A percentile compares a stretch with the other conserved stretches of the same genome.
Evolutionary conservation across 2,329 filamentous ascomycete genomes (phyloP).

Genomic region (Trichoderma sp.): DNA sequence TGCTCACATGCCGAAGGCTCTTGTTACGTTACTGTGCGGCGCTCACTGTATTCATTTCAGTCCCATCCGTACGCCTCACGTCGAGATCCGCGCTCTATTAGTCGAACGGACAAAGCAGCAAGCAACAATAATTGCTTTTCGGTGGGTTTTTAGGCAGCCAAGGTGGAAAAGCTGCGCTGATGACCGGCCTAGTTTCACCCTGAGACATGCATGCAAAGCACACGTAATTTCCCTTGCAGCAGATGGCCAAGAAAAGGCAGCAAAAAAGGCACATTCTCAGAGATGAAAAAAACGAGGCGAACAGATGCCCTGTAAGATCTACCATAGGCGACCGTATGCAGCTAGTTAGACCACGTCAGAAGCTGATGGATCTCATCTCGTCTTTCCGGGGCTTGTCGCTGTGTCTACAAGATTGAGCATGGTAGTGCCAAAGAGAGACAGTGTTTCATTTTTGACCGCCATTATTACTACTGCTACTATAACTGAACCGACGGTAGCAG

Average conservation of each 20-base stretch:
- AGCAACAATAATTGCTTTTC: background rate
- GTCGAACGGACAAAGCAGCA: background rate
- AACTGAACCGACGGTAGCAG: background rate
- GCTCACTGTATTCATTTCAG: background rate
- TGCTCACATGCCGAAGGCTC: background rate
- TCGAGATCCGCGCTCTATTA: background rate
- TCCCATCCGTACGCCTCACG: background rate
- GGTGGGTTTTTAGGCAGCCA: too few relatives aligned
- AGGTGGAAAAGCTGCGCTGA: background rate
- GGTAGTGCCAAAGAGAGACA: background rate
- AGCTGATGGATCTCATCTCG: background rate
- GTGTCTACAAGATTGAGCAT: background rate
- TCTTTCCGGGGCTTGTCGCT: background rate
- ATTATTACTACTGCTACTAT: background rate
- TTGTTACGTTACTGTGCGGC: background rate
- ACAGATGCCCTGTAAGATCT: background rate
- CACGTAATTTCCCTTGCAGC: background rate
- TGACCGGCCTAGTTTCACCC: background rate
- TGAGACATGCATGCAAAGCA: background rate
- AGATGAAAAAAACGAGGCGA: background rate
- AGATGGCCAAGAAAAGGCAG: background rate
- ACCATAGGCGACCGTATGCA: background rate
- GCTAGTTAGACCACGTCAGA: background rate
- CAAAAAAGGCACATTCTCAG: background rate
- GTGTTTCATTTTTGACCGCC: constrained; percentile 1